Evolutionary conservation across 768 basidiomycete genomes (phyloP), one percentile per base, ranked within the genome.

Genomic region (Phaeolepiota aurea): DNA sequence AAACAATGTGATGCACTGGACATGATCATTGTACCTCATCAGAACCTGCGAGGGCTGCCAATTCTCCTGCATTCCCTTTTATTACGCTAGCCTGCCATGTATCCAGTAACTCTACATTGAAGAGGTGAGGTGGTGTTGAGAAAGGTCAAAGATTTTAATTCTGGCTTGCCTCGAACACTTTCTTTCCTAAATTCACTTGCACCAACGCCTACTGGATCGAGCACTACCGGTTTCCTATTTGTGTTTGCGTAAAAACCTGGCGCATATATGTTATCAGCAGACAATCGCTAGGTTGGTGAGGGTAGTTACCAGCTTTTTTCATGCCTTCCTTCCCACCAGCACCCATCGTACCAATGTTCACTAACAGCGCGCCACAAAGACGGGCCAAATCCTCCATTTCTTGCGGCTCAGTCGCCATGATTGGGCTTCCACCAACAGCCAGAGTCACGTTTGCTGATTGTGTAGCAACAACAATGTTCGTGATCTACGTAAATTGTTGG

Each of bases 151-250:
- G 31, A 39, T 30, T 4, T 12, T 31, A 13, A 50, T 28, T 28
- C 25, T n/a, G n/a, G n/a, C 65, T 28, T 48, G 83, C 85, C 71
- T 39, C 69, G 66, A 2, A 83, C 79, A 2, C 68, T 71, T 7
- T 66, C 63, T 47, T 78, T 77, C 36, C 92, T 73, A 56, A 77
- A 87, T 3, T 59, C 48, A 2, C 86, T 87, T 1, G 93, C 91
- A 4, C 92, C 92, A 0, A 91, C 73, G 14, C 88, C 93, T 9
- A 97, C 93, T 2, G 93, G 93, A 54, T 96, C 93, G 44, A 94
- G 87, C 0, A 96, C 71, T 10, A 96, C 59, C 0, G 88, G 86
- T 52, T 83, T 90, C 48, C 69, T 67, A 40, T 71, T 72, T 35
- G 65, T 54, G 50, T 91, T 93, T 11, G 83, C 86, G 46, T 68